Conservation (phyloP, 31 red algal species). For the Bonnemaisonia californica region DNA sequence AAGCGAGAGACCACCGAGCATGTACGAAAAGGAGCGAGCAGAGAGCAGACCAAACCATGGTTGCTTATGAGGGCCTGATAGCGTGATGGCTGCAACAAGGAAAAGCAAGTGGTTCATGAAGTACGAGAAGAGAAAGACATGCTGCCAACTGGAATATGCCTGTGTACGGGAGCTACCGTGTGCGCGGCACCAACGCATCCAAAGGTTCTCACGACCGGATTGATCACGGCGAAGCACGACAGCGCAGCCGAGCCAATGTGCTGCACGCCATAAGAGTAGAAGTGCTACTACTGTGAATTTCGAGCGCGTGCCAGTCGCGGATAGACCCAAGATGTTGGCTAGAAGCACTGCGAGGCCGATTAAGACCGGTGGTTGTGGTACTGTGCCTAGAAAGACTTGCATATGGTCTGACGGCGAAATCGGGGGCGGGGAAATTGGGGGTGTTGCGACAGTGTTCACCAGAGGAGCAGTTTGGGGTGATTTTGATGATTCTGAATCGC, state of each 20-base stretch:
- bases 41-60: neutral
- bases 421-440: neutral
- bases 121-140: slow-evolving; percentile 49
- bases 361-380: slow-evolving; percentile 23
- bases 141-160: slow-evolving; percentile 59
- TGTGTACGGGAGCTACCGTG: slow-evolving; percentile 34
- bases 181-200: slow-evolving; percentile 37
- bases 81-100: slow-evolving; percentile 12
- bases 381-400: neutral
- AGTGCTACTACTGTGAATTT: slow-evolving; percentile 7
- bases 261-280: slow-evolving; percentile 23
- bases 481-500: neutral
- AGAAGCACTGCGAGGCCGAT: slow-evolving; percentile 4
- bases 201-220: slow-evolving; percentile 11
- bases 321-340: neutral
- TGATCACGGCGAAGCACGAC: neutral
- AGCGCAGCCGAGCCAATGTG: slow-evolving; percentile 30
- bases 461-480: neutral
- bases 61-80: slow-evolving; percentile 16
- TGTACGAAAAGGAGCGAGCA: neutral
- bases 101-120: slow-evolving; percentile 48
- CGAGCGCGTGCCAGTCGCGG: neutral
- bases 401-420: neutral
- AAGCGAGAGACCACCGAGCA: slow-evolving; percentile 32
- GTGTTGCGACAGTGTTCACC: neutral